Evolutionary conservation across 2,329 filamentous ascomycete genomes (phyloP).

Genomic region (Phoma sp.): DNA sequence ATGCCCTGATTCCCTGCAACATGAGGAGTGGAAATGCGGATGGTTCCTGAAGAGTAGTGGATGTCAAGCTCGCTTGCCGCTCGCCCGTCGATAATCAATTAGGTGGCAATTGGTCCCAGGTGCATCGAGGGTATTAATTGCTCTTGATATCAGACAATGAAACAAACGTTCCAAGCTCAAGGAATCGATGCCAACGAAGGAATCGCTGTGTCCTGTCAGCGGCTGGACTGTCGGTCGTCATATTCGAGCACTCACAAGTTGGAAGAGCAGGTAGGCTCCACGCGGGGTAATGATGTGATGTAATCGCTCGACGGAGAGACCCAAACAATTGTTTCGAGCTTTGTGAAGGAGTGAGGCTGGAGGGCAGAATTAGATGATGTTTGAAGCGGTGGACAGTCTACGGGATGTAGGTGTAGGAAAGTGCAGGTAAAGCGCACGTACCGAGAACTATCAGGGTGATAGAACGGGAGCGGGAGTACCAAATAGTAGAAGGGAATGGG

Average conservation of each 20-base stretch:
- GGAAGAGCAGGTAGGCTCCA: not conserved
- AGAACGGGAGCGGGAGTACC: slow-evolving; percentile 25
- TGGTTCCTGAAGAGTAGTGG: not conserved
- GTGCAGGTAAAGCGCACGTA: slow-evolving; percentile 25
- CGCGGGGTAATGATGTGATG: not conserved
- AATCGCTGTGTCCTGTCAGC: not conserved
- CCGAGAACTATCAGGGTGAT: slow-evolving; percentile 21
- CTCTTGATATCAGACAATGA: not conserved
- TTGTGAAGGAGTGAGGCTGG: not conserved
- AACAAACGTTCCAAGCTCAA: not conserved
- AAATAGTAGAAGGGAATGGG: slow-evolving; percentile 25
- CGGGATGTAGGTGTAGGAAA: slow-evolving; percentile 4
- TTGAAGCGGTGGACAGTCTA: not conserved
- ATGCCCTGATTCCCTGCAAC: slow-evolving; percentile 47
- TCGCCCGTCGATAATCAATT: not conserved
- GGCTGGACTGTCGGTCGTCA: not conserved
- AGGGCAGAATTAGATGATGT: slow-evolving; percentile 4
- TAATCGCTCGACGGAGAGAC: not conserved
- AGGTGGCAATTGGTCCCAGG: not conserved
- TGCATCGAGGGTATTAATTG: not conserved
- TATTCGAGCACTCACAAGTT: not conserved
- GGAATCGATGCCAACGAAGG: not conserved
- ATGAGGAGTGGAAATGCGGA: slow-evolving; percentile 33
- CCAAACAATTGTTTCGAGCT: not conserved
- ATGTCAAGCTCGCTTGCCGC: not conserved